phyloP scores from a whole-genome alignment of 306 rosid species.

The Geum urbanum region DNA sequence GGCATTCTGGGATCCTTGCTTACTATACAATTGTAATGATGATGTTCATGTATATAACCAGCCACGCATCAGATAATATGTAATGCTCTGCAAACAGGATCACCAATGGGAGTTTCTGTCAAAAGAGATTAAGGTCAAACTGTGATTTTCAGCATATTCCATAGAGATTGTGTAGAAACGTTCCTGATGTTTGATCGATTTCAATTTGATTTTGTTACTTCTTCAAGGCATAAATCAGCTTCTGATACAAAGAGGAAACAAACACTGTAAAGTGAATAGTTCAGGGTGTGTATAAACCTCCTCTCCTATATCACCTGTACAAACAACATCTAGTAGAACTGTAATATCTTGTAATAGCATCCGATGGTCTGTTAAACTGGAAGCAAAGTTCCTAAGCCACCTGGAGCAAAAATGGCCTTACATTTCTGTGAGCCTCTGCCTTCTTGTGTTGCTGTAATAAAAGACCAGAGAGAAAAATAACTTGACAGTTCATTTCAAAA shows the following conservation, averaged over 20 bases:
- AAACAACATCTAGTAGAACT: background rate
- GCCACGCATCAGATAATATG: background rate
- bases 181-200: background rate
- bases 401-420: conserved; percentile 4
- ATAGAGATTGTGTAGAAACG: background rate
- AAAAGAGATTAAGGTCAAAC: background rate
- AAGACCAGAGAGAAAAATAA: background rate
- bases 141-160: background rate
- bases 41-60: background rate
- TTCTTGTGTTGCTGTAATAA: background rate
- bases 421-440: background rate
- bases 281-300: conserved; percentile 4
- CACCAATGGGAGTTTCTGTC: background rate
- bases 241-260: background rate
- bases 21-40: background rate
- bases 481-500: background rate
- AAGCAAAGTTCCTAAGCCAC: background rate
- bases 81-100: background rate
- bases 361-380: background rate
- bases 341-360: conserved; percentile 6
- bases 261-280: background rate
- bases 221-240: background rate
- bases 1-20: background rate
- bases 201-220: background rate
- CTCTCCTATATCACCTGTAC: conserved; percentile 2